A percentile compares a stretch with the other conserved stretches of the same genome.
Conservation (phyloP, 1,284 basidiomycete genomes). For the Naganishia cerealis region DNA sequence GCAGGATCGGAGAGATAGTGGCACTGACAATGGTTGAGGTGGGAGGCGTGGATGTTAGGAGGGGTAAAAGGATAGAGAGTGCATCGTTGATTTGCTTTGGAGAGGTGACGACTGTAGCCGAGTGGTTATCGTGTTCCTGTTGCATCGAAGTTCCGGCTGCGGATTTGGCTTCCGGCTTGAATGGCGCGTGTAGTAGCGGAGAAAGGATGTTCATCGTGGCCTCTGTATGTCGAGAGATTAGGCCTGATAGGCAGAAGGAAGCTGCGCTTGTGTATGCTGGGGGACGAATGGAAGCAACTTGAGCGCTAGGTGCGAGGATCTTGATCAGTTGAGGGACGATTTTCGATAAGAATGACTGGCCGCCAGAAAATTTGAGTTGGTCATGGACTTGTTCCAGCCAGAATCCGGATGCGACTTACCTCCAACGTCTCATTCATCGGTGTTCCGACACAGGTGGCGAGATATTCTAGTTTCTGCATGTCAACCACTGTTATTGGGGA, state of each 20-base stretch:
- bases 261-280: slow-evolving; percentile 42
- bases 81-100: slow-evolving; percentile 13
- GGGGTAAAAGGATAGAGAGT: slow-evolving; percentile 49
- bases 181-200: slow-evolving; percentile 27
- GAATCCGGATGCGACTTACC: slow-evolving; percentile 32
- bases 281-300: slow-evolving; percentile 32
- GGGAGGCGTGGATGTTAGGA: slow-evolving; percentile 74
- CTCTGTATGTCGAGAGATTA: slow-evolving; percentile 37
- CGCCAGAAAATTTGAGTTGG: not conserved
- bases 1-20: slow-evolving; percentile 67
- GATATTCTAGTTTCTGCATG: slow-evolving; percentile 43
- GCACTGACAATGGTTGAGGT: slow-evolving; percentile 66
- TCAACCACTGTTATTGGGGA: slow-evolving; percentile 40
- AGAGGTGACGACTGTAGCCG: slow-evolving; percentile 11
- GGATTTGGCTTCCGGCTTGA: slow-evolving; percentile 11
- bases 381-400: not conserved
- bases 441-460: slow-evolving; percentile 43
- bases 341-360: slow-evolving; percentile 41
- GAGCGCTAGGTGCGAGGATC: slow-evolving; percentile 36
- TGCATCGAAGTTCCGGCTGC: not conserved
- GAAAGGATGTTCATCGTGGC: slow-evolving; percentile 31
- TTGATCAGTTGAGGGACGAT: slow-evolving; percentile 33
- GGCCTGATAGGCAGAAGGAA: slow-evolving; percentile 40
- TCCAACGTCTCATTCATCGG: slow-evolving; percentile 38
- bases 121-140: slow-evolving; percentile 22